Evolutionary conservation across 1,284 basidiomycete species (phyloP), one percentile per base, ranked within the genome.

Genomic region (Malassezia sp.): DNA sequence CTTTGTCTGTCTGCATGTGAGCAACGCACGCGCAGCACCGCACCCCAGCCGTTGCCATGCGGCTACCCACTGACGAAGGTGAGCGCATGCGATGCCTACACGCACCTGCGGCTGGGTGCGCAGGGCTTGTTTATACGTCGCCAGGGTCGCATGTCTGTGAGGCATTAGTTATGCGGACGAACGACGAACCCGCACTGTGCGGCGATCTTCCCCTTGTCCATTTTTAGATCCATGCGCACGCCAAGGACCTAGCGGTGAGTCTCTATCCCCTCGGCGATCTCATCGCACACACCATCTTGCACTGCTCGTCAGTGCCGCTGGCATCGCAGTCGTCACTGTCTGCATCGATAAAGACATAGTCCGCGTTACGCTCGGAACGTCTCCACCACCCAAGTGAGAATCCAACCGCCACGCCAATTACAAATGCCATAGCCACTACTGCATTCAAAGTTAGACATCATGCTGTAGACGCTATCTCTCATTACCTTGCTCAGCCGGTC

Each of bases 151-250:
- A 37, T 69, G 67, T 17, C 58, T 57, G 30, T n/a, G 2, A 21
- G 26, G 3, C 36, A n/a, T n/a, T n/a, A n/a, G n/a, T n/a, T n/a
- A 11, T 2, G 15, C n/a, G 33, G 8, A 17, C n/a, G 14, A 2
- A 2, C 12, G 9, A 52, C 53, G 15, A 36, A 53, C 55, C 61
- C 54, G 46, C 67, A 70, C 46, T 70, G 67, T 1, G 67, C 65
- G 0, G 67, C 67, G 18, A 68, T 68, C 53, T 70, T 70, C 22
- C 67, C 67, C 56, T 67, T 70, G 33, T 68, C 65, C 67, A 70
- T 70, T 50, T 70, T 70, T 34, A 70, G 49, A 34, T 70, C 67
- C 47, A 56, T 64, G 11, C 67, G 50, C 0, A 70, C 67, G 12
- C 60, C 56, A 1, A 70, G 42, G 23, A 67, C 38, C 53, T 56